Conservation (phyloP, 441 rosid species). For the Adansonia madagascariensis region DNA sequence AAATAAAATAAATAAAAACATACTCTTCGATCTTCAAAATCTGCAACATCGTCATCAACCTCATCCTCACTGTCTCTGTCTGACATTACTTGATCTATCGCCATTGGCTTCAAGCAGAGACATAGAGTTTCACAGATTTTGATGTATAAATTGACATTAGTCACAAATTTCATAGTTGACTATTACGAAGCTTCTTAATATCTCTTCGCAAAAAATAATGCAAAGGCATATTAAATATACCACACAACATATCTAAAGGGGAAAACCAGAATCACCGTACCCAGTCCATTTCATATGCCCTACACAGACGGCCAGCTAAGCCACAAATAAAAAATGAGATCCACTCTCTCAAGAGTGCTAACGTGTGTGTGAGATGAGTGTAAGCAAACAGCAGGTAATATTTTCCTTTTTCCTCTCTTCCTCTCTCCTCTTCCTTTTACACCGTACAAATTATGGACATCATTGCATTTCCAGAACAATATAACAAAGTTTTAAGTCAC, state of each 20-base stretch:
- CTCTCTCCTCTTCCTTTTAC: background rate
- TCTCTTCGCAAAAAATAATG: constrained; percentile 16
- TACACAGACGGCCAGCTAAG: background rate
- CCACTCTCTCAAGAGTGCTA: constrained; percentile 9
- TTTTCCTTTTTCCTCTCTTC: background rate
- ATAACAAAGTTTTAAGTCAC: constrained; percentile 42
- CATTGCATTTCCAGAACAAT: background rate
- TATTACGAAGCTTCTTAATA: background rate
- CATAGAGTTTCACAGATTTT: constrained; percentile 18
- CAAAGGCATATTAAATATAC: constrained; percentile 10
- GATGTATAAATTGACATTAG: constrained; percentile 20
- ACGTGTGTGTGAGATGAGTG: background rate
- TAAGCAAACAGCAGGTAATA: constrained; percentile 4
- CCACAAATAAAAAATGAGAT: background rate
- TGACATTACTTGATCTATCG: constrained; percentile 79
- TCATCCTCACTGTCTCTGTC: constrained; percentile 97
- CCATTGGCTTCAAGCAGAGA: constrained; percentile 74
- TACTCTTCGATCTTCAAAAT: constrained; percentile 97
- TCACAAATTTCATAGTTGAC: background rate
- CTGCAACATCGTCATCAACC: constrained; percentile 98
- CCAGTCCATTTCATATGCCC: constrained; percentile 16
- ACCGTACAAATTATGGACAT: background rate
- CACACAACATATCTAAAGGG: constrained; percentile 9
- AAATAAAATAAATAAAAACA: constrained; percentile 25
- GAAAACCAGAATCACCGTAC: constrained; percentile 11